Evolutionary conservation across 2,329 filamentous ascomycete genomes (phyloP).

Genomic region (Colletotrichum spinosum): DNA sequence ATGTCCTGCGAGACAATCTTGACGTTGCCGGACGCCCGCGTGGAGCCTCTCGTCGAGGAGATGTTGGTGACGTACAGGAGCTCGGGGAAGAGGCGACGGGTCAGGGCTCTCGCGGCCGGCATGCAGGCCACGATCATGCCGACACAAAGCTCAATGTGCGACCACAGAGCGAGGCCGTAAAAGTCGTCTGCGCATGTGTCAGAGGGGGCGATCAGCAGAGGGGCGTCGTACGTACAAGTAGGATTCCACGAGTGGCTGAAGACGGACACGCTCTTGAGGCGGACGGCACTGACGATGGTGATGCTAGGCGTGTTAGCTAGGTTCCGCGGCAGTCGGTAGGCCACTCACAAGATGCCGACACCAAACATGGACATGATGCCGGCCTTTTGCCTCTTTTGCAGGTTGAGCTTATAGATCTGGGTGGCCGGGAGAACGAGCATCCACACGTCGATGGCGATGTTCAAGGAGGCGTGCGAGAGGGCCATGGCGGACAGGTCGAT

Average conservation of each 20-base stretch:
- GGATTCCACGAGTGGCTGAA: constrained; percentile 34
- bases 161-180: constrained; percentile 48
- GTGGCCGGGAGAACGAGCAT: constrained; percentile 26
- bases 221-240: constrained; percentile 40
- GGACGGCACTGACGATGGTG: constrained; percentile 24
- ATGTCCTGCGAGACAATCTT: constrained; percentile 33
- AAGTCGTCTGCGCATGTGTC: constrained; percentile 46
- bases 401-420: constrained; percentile 30
- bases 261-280: constrained; percentile 8
- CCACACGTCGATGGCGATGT: constrained; percentile 28
- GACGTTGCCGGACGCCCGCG: constrained; percentile 25
- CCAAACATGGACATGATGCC: constrained; percentile 34
- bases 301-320: constrained; percentile 2
- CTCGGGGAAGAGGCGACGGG: constrained; percentile 25
- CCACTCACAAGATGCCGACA: constrained; percentile 26
- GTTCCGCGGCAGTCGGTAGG: accelerated
- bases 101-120: constrained; percentile 26
- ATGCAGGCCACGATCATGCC: constrained; percentile 29
- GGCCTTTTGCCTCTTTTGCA: constrained; percentile 30
- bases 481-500: constrained; percentile 27
- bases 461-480: constrained; percentile 17
- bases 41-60: constrained; percentile 2
- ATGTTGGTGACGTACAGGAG: constrained; percentile 26
- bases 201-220: constrained; percentile 53
- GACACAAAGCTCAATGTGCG: constrained; percentile 25